Evolutionary conservation across 495 filamentous ascomycete genomes (phyloP).

Genomic region (Cetradonia linearis): DNA sequence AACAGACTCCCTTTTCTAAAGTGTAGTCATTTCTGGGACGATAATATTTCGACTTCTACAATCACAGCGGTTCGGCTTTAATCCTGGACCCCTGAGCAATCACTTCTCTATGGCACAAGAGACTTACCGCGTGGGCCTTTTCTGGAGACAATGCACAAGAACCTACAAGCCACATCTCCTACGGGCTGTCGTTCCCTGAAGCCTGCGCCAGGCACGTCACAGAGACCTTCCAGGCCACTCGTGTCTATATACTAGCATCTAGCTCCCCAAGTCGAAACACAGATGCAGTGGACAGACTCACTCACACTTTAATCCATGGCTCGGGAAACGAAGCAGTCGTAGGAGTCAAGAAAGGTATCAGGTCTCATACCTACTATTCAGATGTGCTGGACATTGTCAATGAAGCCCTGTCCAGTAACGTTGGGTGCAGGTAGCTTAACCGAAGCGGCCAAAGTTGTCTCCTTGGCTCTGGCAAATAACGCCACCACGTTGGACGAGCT

Average conservation of each 20-base stretch:
- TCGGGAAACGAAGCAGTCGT: slow-evolving; percentile 36
- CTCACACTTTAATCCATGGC: slow-evolving; percentile 29
- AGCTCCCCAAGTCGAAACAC: slow-evolving; percentile 48
- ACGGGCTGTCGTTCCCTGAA: slow-evolving; percentile 42
- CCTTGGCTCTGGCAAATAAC: slow-evolving; percentile 39
- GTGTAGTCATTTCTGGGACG: no score
- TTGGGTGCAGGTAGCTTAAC: slow-evolving; percentile 52
- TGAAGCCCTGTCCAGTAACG: slow-evolving; percentile 46
- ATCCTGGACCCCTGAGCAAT: no score
- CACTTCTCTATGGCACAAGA: slow-evolving; percentile 4
- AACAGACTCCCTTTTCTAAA: no score
- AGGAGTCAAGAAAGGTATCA: slow-evolving; percentile 47
- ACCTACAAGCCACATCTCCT: slow-evolving; percentile 30
- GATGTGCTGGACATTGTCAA: slow-evolving; percentile 47
- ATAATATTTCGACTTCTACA: no score
- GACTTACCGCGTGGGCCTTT: not conserved
- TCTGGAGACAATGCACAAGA: not conserved
- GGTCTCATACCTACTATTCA: slow-evolving; percentile 49
- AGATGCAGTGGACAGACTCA: slow-evolving; percentile 37
- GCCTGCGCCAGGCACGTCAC: slow-evolving; percentile 41
- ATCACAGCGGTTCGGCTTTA: no score
- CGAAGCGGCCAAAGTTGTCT: slow-evolving; percentile 51
- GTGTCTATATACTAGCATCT: slow-evolving; percentile 52
- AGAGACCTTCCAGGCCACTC: slow-evolving; percentile 41
- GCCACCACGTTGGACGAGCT: not conserved